Evolutionary conservation across 495 filamentous ascomycete genomes (phyloP).

Genomic region (Neurospora terricola): DNA sequence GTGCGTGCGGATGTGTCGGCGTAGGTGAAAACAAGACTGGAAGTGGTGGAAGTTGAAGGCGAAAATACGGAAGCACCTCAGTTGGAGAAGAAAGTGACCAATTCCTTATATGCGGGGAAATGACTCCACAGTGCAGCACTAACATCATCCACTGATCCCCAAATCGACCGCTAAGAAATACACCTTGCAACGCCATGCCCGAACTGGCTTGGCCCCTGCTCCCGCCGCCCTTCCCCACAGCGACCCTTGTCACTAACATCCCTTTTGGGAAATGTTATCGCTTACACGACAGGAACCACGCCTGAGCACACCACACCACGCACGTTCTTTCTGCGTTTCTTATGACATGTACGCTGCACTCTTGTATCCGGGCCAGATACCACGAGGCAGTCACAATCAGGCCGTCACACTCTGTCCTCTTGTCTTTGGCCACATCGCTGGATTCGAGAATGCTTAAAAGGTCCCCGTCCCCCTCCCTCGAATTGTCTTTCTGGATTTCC

Average conservation of each 20-base stretch:
- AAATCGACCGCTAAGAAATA: neutral
- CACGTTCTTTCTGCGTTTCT: neutral
- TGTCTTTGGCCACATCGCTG: neutral
- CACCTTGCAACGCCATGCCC: neutral
- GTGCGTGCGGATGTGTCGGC: neutral
- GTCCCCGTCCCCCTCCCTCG: neutral
- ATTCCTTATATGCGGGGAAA: neutral
- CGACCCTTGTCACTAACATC: neutral
- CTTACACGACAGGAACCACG: neutral
- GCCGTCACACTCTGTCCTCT: neutral
- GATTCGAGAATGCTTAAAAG: neutral
- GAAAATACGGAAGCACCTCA: neutral
- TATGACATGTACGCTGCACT: neutral
- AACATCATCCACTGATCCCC: neutral
- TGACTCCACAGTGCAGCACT: neutral
- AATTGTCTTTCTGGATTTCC: neutral
- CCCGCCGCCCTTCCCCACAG: neutral
- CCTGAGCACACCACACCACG: neutral
- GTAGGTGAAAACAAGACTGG: neutral
- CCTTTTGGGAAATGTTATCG: neutral
- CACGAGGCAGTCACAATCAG: neutral
- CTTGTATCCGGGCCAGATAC: neutral
- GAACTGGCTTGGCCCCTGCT: neutral
- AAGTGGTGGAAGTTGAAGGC: neutral
- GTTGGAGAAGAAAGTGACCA: neutral